A percentile compares a stretch with the other conserved stretches of the same genome.
Evolutionary conservation across 1,284 basidiomycete species (phyloP).

Genomic region (Cutaneotrichosporon sp.): DNA sequence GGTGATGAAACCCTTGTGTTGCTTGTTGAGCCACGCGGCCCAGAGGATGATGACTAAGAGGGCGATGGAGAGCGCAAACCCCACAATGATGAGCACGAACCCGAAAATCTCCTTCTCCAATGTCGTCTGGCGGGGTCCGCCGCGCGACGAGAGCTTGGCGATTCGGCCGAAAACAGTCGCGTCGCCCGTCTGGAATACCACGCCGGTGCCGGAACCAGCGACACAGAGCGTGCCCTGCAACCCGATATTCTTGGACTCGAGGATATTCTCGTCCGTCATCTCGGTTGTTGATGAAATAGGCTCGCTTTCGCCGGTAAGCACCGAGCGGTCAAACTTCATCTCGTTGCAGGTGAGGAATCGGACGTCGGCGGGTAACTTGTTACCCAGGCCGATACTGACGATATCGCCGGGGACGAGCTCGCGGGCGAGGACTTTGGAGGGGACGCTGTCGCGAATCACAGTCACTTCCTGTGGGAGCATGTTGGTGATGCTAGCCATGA

Average conservation of each 20-base stretch:
- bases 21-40: slow-evolving; percentile 57
- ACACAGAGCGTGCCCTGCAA: slow-evolving; percentile 65
- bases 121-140: slow-evolving; percentile 54
- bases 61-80: slow-evolving; percentile 59
- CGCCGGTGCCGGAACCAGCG: slow-evolving; percentile 59
- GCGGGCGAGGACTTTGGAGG: slow-evolving; percentile 38
- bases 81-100: slow-evolving; percentile 55
- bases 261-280: slow-evolving; percentile 59
- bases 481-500: slow-evolving; percentile 55
- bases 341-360: slow-evolving; percentile 59
- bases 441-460: slow-evolving; percentile 50
- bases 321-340: slow-evolving; percentile 62
- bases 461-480: slow-evolving; percentile 55
- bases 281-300: slow-evolving; percentile 60
- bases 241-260: slow-evolving; percentile 66
- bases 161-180: slow-evolving; percentile 63
- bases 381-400: slow-evolving; percentile 49
- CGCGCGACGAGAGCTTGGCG: slow-evolving; percentile 59
- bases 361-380: slow-evolving; percentile 57
- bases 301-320: slow-evolving; percentile 65
- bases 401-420: slow-evolving; percentile 54
- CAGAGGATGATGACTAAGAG: slow-evolving; percentile 59
- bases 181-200: slow-evolving; percentile 63
- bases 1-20: slow-evolving; percentile 61
- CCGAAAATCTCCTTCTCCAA: slow-evolving; percentile 53